Base-by-base conservation (phyloP, 1,284 basidiomycete genomes). In the Pseudozyma hubeiensis region DNA sequence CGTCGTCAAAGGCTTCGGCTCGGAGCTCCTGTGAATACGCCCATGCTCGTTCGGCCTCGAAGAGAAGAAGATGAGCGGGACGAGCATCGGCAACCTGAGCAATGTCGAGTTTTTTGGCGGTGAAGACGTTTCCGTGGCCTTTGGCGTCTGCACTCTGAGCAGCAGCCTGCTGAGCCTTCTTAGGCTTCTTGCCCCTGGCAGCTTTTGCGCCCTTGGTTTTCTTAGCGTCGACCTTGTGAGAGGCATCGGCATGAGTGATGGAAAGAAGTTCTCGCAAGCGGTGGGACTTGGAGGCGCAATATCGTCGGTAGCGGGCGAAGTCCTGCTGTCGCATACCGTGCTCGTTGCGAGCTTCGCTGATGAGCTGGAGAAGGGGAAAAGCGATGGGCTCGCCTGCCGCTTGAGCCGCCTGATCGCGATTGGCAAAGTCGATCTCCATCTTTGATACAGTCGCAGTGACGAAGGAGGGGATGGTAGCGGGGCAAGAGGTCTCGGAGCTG, bases 321-420 rank as follows among this genome's bases (percentile, higher is more conserved):
- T 97, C 94, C 81, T 91, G 92, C 82, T 93, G 94, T 65, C 94
- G 90, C 75, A 96, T 87, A 24, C 94, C 94, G 84, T 96, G 95
- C 33, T 92, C 91, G 77, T 88, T 94, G 63, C 94, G 90, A 81
- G 97, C 94, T 84, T 94, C 91, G 84, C 93, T 94, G 56, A 90
- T 90, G 64, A 94, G 88, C 83, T 91, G 89, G 44, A 97, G 88
- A 31, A 93, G 92, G 92, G 75, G 48, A 51, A 81, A 64, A 30
- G 73, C 58, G 51, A 84, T 64, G 16, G 52, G 39, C 5, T 51
- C 55, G 50, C 61, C 60, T 9, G 51, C 66, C 1, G 60, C 53
- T 57, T 62, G 48, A 24, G 57, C 47, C 29, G 35, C 64, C 40
- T 70, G 49, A 3, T 66, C 72, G 29, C 52, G 52, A 16, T 61